A percentile compares a stretch with the other conserved stretches of the same genome.
Evolutionary conservation across 2,329 filamentous ascomycete genomes (phyloP).

Genomic region (Ophiostoma perfectum): DNA sequence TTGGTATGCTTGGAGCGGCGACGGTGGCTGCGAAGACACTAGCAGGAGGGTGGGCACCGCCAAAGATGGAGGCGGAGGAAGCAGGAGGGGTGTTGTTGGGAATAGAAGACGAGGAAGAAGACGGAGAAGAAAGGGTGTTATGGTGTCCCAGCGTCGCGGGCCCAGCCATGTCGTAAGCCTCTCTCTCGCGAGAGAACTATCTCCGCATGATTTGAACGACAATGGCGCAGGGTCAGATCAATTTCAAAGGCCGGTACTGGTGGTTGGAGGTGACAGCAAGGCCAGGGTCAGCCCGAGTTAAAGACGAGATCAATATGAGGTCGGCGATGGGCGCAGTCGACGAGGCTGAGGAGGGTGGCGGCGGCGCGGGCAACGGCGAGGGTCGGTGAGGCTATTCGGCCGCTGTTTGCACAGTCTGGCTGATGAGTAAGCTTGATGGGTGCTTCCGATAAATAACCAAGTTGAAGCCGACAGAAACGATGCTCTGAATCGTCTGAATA

Average conservation of each 20-base stretch:
- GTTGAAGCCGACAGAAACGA: neutral
- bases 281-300: neutral
- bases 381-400: neutral
- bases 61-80: conserved; percentile 21
- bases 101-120: neutral
- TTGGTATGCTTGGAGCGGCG: neutral
- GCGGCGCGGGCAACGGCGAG: too few relatives aligned
- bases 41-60: conserved; percentile 16
- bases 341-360: neutral
- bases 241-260: neutral
- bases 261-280: neutral
- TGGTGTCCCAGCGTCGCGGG: conserved; percentile 18
- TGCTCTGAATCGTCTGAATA: neutral
- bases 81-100: neutral
- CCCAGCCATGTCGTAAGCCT: conserved; percentile 26
- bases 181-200: conserved; percentile 25
- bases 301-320: neutral
- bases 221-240: neutral
- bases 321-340: conserved; percentile 6
- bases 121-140: conserved; percentile 13
- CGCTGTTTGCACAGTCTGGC: neutral
- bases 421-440: neutral
- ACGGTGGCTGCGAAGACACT: neutral
- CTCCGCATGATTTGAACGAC: conserved; percentile 23
- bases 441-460: neutral